These are phyloP conservation scores for Boletellus ananiceps DNA, from an alignment of 768 basidiomycete genomes.

Conservation along the genomic window DNA sequence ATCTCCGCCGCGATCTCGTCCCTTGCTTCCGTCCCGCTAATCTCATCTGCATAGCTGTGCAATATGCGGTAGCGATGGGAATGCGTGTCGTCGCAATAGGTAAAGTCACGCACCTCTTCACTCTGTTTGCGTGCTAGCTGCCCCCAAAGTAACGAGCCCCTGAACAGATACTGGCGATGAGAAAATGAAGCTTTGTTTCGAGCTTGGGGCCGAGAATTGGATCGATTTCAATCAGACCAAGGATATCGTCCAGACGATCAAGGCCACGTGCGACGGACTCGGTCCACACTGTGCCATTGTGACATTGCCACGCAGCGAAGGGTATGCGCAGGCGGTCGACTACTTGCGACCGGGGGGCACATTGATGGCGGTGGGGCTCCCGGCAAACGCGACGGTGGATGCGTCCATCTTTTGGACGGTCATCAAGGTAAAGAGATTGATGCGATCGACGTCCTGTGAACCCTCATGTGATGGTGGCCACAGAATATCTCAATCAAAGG, in stretches of 20 bases:
- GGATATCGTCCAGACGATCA: conserved; percentile 63
- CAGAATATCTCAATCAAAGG: conserved; percentile 27
- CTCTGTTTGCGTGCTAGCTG: too few relatives aligned
- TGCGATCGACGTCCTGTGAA: not conserved
- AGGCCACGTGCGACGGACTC: conserved; percentile 54
- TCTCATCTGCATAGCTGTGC: conserved; percentile 45
- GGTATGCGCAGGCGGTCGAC: conserved; percentile 57
- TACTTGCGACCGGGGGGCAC: conserved; percentile 72
- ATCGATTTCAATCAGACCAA: conserved; percentile 72
- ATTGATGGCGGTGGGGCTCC: conserved; percentile 77
- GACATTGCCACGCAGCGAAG: conserved; percentile 44
- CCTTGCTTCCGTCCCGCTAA: not conserved
- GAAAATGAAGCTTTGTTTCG: conserved; percentile 56
- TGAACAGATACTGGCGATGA: conserved; percentile 63
- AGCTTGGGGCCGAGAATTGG: conserved; percentile 70
- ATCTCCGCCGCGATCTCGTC: not conserved
- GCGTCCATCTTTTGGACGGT: conserved; percentile 73
- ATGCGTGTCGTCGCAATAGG: conserved; percentile 76
- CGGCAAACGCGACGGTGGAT: conserved; percentile 51
- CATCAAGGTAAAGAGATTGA: conserved; percentile 38
- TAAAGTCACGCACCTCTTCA: conserved; percentile 9
- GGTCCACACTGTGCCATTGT: conserved; percentile 73
- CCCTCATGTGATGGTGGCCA: not conserved
- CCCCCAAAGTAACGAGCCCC: not conserved
- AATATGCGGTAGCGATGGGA: conserved; percentile 77